Evolutionary conservation across 2,329 filamentous ascomycete species (phyloP).

Genomic region (Phyllosticta paracitricarpa): DNA sequence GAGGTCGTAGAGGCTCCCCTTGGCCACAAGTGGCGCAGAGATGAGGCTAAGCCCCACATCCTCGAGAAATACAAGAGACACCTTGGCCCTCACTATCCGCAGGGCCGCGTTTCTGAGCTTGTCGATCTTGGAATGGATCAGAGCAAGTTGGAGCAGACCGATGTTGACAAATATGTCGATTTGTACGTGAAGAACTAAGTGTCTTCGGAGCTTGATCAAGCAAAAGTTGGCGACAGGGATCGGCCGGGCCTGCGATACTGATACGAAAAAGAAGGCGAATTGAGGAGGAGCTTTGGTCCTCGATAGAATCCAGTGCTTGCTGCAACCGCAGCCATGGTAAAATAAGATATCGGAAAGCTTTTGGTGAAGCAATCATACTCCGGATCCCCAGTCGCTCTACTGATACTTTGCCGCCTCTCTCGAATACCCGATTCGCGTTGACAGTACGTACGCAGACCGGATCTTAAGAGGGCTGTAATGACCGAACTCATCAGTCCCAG

Average conservation of each 20-base stretch:
- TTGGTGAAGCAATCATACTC: neutral
- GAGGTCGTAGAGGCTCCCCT: constrained; percentile 88
- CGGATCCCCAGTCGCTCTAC: no score
- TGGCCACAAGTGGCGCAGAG: constrained; percentile 79
- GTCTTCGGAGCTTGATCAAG: neutral
- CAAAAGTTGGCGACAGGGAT: neutral
- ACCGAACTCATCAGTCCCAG: neutral
- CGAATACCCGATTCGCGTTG: neutral
- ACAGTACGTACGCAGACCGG: neutral
- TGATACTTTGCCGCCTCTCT: neutral
- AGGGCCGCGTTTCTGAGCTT: constrained; percentile 69
- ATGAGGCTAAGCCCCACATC: constrained; percentile 97
- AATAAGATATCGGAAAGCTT: neutral
- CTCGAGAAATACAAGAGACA: constrained; percentile 93
- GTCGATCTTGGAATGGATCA: constrained; percentile 68
- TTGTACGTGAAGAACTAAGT: constrained; percentile 53
- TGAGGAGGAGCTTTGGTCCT: neutral
- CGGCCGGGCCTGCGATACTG: neutral
- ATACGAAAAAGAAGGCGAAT: neutral
- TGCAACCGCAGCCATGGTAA: neutral
- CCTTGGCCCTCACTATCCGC: constrained; percentile 69
- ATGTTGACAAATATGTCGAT: constrained; percentile 90
- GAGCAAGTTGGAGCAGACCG: constrained; percentile 65
- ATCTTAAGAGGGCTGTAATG: neutral
- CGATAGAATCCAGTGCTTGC: neutral